Evolutionary conservation across 2,329 filamentous ascomycete species (phyloP).

Genomic region (Ophiocordyceps australis): DNA sequence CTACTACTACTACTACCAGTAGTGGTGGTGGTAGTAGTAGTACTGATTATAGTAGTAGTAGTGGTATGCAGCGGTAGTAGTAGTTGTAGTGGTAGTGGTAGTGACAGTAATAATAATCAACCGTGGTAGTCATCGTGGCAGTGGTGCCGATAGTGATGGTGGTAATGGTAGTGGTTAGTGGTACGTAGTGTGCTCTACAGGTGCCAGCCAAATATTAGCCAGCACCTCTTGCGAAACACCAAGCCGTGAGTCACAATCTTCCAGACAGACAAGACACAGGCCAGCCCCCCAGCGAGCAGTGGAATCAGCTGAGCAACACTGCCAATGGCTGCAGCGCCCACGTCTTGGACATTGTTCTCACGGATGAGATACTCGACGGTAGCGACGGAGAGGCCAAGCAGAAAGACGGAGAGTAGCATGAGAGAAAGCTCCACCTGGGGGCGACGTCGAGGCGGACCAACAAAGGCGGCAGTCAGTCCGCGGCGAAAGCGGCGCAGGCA

Average conservation of each 20-base stretch:
- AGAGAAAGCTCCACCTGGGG: slow-evolving; percentile 7
- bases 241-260: slow-evolving; percentile 5
- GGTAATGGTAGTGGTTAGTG: background rate
- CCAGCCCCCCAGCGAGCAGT: slow-evolving; percentile 6
- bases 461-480: slow-evolving; percentile 3
- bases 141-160: too few species aligned
- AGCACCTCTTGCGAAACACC: slow-evolving; percentile 5
- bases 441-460: slow-evolving; percentile 1
- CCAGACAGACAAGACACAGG: slow-evolving; percentile 5
- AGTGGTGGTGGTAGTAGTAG: too few species aligned
- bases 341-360: slow-evolving; percentile 4
- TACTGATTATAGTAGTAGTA: too few species aligned
- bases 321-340: slow-evolving; percentile 2
- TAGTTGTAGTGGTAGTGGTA: too few species aligned
- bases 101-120: too few species aligned
- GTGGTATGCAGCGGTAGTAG: too few species aligned
- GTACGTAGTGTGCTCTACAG: slow-evolving; percentile 1
- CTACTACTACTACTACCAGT: too few species aligned
- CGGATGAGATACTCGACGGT: slow-evolving; percentile 7
- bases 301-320: slow-evolving; percentile 8
- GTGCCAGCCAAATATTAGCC: slow-evolving; percentile 6
- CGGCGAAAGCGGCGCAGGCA: slow-evolving; percentile 2
- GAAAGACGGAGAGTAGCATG: slow-evolving; percentile 4
- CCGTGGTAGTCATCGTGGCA: too few species aligned
- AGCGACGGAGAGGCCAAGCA: slow-evolving; percentile 5